Conservation (phyloP, 306 rosid species). For the Vicia sativa region DNA sequence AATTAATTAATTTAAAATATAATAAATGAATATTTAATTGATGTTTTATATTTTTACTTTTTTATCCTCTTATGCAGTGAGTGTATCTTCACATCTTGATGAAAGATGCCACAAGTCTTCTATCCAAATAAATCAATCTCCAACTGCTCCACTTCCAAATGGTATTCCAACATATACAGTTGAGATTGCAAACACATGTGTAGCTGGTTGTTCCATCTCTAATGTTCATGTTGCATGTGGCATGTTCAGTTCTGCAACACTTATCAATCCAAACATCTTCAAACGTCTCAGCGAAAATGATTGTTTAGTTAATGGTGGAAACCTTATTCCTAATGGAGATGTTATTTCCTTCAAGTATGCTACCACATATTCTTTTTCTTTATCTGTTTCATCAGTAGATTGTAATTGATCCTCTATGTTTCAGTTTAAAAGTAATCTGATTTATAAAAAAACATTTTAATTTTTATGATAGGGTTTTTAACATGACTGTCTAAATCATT, state of each 20-base stretch:
- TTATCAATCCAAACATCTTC: conserved; percentile 63
- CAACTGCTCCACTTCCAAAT: not conserved
- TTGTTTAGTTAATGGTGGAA: conserved; percentile 69
- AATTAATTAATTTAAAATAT: no score
- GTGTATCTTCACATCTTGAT: no score
- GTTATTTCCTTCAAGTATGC: conserved; percentile 61
- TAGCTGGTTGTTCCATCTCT: conserved; percentile 53
- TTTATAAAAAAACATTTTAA: no score
- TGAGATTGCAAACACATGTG: conserved; percentile 44
- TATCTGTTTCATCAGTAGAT: conserved; percentile 49
- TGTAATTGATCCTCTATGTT: conserved; percentile 14
- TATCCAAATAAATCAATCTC: not conserved
- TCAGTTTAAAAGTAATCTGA: no score
- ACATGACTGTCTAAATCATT: no score
- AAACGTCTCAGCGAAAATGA: conserved; percentile 59
- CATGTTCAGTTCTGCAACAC: no score
- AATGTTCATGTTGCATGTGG: conserved; percentile 62
- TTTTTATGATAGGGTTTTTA: no score
- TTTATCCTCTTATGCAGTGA: no score
- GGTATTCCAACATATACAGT: not conserved
- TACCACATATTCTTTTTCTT: conserved; percentile 54
- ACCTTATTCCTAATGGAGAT: conserved; percentile 48
- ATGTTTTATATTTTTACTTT: no score
- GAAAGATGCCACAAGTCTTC: not conserved
- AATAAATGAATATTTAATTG: no score